Percentiles rank a stretch among this genome's conserved stretches.
These are phyloP conservation scores for Chaetomium strumarium DNA, from an alignment of 2,329 filamentous ascomycete species.

Conservation along the genomic window DNA sequence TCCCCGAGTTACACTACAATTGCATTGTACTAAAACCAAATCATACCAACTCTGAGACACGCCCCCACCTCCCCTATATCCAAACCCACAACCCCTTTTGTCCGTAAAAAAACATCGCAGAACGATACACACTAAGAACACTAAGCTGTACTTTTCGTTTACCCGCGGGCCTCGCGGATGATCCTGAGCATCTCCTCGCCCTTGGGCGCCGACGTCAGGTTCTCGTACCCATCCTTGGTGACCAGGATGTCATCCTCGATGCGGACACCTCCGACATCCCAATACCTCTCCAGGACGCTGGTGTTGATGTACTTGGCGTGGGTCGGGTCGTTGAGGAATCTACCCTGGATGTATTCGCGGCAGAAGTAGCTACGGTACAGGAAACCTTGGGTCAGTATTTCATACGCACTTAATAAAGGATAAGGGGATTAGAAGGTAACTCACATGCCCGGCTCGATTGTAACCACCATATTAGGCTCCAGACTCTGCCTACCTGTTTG, in stretches of 20 bases:
- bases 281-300: conserved; percentile 61
- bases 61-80: neutral
- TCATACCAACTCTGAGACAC: neutral
- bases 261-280: conserved; percentile 77
- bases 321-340: conserved; percentile 53
- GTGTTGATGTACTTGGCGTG: conserved; percentile 61
- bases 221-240: conserved; percentile 71
- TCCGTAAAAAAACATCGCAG: too few species aligned
- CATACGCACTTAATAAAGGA: neutral
- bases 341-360: conserved; percentile 64
- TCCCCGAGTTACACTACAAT: too few species aligned
- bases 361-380: conserved; percentile 60
- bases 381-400: neutral
- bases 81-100: neutral
- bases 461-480: conserved; percentile 62
- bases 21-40: too few species aligned
- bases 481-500: conserved; percentile 37
- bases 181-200: conserved; percentile 62
- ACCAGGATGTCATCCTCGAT: conserved; percentile 90
- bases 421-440: conserved; percentile 21
- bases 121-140: neutral
- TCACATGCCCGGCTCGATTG: conserved; percentile 69
- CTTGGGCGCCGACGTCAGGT: conserved; percentile 76
- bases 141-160: neutral
- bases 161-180: conserved; percentile 38